Evolutionary conservation across 2,329 filamentous ascomycete genomes (phyloP).

Genomic region (Fusarium sambucinum): DNA sequence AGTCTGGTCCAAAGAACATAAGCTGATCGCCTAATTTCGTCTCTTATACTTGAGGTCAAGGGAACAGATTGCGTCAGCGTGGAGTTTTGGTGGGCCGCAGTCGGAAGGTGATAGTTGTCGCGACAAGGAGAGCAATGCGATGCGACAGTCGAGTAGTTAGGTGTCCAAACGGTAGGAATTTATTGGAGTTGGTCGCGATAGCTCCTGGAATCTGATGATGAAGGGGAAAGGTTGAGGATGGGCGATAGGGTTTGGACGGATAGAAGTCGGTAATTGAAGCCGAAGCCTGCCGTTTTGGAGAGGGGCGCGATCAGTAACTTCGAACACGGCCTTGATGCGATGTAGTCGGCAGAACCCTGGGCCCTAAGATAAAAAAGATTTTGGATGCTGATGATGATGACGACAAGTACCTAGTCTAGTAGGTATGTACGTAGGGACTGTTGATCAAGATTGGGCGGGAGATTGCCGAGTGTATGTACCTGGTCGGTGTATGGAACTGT

Average conservation of each 20-base stretch:
- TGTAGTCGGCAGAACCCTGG: slow-evolving; percentile 27
- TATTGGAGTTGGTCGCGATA: slow-evolving; percentile 23
- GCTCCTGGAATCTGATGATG: slow-evolving; percentile 18
- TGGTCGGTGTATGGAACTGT: slow-evolving; percentile 11
- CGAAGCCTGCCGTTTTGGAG: slow-evolving; percentile 41
- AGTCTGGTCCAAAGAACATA: not conserved
- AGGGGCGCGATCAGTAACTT: slow-evolving; percentile 23
- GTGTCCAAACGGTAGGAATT: not conserved
- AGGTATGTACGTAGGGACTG: slow-evolving; percentile 25
- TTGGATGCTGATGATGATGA: slow-evolving; percentile 22
- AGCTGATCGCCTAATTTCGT: not conserved
- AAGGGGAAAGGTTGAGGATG: slow-evolving; percentile 18
- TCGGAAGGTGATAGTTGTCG: slow-evolving; percentile 37
- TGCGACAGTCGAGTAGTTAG: not conserved
- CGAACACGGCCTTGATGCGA: slow-evolving; percentile 1
- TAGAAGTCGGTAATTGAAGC: slow-evolving; percentile 36
- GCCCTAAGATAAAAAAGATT: slow-evolving; percentile 31
- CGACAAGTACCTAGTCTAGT: slow-evolving; percentile 8
- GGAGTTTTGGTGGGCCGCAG: slow-evolving; percentile 45
- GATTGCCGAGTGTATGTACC: slow-evolving; percentile 26
- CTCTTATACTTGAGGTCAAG: slow-evolving; percentile 7
- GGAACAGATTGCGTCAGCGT: slow-evolving; percentile 50
- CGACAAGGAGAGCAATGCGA: slow-evolving; percentile 33
- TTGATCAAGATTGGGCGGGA: slow-evolving; percentile 17
- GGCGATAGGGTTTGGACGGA: slow-evolving; percentile 8